These are phyloP conservation scores for Aureobasidium pullulans DNA, from an alignment of 2,329 filamentous ascomycete species.

Conservation along the genomic window DNA sequence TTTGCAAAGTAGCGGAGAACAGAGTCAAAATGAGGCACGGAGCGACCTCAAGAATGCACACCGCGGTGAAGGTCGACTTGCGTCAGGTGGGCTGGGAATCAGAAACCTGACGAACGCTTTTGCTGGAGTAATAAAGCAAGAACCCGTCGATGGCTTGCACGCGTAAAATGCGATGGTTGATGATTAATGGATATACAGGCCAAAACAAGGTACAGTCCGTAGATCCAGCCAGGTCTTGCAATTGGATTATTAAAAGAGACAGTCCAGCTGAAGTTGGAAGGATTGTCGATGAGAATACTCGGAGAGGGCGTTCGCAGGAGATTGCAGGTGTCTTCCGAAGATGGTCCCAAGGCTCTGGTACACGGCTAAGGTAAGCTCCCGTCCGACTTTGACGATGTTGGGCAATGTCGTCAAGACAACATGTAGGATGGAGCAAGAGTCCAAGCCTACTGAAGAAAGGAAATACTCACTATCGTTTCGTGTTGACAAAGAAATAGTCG, in stretches of 20 bases:
- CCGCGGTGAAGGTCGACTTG: constrained; percentile 22
- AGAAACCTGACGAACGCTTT: constrained; percentile 17
- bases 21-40: constrained; percentile 9
- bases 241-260: constrained; percentile 17
- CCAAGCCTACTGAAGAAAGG: neutral
- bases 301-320: constrained; percentile 31
- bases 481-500: constrained; percentile 4
- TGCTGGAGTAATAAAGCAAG: constrained; percentile 23
- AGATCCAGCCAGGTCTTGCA: constrained; percentile 12
- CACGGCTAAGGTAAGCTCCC: constrained; percentile 13
- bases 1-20: constrained; percentile 21
- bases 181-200: constrained; percentile 1
- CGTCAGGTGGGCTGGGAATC: constrained; percentile 14
- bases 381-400: constrained; percentile 6
- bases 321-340: constrained; percentile 29
- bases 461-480: constrained; percentile 14
- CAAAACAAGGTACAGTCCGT: constrained; percentile 5
- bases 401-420: constrained; percentile 13
- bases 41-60: constrained; percentile 23
- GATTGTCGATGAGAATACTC: constrained; percentile 25
- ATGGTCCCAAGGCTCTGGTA: constrained; percentile 25
- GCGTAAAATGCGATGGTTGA: constrained; percentile 2
- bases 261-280: constrained; percentile 13
- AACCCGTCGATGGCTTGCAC: constrained; percentile 22
- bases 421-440: neutral